phyloP scores from a whole-genome alignment of 2,329 filamentous ascomycete genomes.

The Hypoxylon sp. region DNA sequence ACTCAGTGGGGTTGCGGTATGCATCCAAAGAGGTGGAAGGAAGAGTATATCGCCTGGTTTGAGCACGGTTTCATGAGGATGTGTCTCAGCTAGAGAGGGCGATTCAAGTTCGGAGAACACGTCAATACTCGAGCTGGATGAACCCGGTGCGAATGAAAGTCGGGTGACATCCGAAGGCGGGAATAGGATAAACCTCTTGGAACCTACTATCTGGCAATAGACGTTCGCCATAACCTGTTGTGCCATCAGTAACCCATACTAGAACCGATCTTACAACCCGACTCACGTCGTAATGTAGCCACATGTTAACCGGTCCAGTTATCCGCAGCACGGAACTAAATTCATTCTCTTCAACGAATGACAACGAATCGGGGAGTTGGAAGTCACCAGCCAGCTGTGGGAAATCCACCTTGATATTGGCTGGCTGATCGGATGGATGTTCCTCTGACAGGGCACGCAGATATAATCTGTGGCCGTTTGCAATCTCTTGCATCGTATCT shows the following conservation, averaged over 20 bases:
- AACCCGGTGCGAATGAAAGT: conserved; percentile 80
- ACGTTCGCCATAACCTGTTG: conserved; percentile 86
- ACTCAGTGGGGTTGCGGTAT: conserved; percentile 75
- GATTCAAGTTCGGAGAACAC: conserved; percentile 71
- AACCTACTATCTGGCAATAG: conserved; percentile 82
- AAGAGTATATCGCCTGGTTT: conserved; percentile 83
- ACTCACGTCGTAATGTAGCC: conserved; percentile 88
- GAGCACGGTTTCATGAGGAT: conserved; percentile 77
- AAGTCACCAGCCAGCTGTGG: conserved; percentile 79
- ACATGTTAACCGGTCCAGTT: conserved; percentile 86
- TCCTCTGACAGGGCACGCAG: conserved; percentile 81
- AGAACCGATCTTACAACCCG: not conserved
- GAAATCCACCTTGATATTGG: conserved; percentile 80
- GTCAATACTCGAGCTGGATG: conserved; percentile 84
- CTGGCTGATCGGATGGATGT: conserved; percentile 77
- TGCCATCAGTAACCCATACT: conserved; percentile 15
- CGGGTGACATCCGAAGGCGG: conserved; percentile 80
- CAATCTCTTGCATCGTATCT: conserved; percentile 74
- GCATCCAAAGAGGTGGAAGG: conserved; percentile 87
- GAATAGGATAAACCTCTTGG: conserved; percentile 82
- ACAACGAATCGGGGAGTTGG: conserved; percentile 73
- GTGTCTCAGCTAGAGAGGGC: conserved; percentile 62
- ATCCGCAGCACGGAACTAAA: conserved; percentile 87
- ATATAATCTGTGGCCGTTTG: conserved; percentile 76
- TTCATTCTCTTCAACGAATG: conserved; percentile 70